Evolutionary conservation across 441 rosid species (phyloP).

Genomic region (Biscutella laevigata): DNA sequence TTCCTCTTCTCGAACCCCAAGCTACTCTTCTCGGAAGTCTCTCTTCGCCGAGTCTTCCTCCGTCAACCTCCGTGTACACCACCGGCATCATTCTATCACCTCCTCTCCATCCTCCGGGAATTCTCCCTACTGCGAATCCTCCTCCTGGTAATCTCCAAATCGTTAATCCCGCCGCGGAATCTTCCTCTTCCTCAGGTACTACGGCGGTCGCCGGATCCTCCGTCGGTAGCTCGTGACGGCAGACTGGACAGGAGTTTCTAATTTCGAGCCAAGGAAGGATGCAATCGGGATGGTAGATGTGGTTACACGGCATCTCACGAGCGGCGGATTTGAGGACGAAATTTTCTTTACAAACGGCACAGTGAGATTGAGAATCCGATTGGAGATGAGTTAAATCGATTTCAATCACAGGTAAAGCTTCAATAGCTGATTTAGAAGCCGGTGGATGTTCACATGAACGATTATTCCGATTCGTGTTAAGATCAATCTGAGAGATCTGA

Average conservation of each 20-base stretch:
- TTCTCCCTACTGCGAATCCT: slow-evolving; percentile 88
- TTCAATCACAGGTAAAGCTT: slow-evolving; percentile 57
- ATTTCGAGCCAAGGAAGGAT: slow-evolving; percentile 80
- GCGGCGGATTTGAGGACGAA: slow-evolving; percentile 57
- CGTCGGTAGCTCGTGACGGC: slow-evolving; percentile 72
- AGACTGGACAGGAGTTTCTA: slow-evolving; percentile 81
- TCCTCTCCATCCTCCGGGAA: slow-evolving; percentile 61
- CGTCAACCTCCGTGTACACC: slow-evolving; percentile 86
- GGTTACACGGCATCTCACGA: slow-evolving; percentile 83
- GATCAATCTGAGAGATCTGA: slow-evolving; percentile 67
- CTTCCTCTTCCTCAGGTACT: slow-evolving; percentile 20
- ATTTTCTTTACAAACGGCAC: slow-evolving; percentile 80
- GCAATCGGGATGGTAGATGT: slow-evolving; percentile 71
- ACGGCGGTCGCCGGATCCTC: slow-evolving; percentile 22
- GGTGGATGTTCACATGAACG: slow-evolving; percentile 57
- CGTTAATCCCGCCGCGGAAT: slow-evolving; percentile 58
- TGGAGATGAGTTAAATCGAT: slow-evolving; percentile 33
- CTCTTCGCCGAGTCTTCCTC: slow-evolving; percentile 50
- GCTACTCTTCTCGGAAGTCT: slow-evolving; percentile 60
- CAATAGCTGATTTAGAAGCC: slow-evolving; percentile 74
- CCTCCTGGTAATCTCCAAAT: slow-evolving; percentile 93
- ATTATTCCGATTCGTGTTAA: slow-evolving; percentile 45
- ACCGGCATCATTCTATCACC: slow-evolving; percentile 62
- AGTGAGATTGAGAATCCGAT: slow-evolving; percentile 55
- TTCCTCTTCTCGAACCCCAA: slow-evolving; percentile 46